These are phyloP conservation scores for Paecilomyces sp. DNA, from an alignment of 2,329 filamentous ascomycete species.

Conservation along the genomic window DNA sequence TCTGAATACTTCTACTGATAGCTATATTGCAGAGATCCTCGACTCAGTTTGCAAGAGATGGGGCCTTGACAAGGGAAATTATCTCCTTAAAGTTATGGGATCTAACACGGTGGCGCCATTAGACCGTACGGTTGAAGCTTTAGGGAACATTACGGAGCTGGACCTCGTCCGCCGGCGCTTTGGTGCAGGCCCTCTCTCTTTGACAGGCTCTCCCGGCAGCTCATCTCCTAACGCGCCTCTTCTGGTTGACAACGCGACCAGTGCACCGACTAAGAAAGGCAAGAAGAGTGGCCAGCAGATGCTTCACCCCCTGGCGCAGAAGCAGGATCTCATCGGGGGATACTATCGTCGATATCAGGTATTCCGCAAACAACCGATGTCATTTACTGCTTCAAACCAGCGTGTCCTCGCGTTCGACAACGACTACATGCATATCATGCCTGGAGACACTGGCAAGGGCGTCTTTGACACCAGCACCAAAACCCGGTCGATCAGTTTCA, in stretches of 20 bases:
- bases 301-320: constrained; percentile 42
- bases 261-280: constrained; percentile 33
- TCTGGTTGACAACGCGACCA: constrained; percentile 37
- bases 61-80: constrained; percentile 57
- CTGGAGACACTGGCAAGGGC: constrained; percentile 48
- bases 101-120: constrained; percentile 57
- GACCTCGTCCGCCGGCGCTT: constrained; percentile 58
- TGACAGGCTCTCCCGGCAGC: constrained; percentile 53
- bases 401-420: constrained; percentile 57
- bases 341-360: constrained; percentile 59
- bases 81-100: constrained; percentile 56
- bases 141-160: constrained; percentile 53
- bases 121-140: constrained; percentile 58
- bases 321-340: constrained; percentile 39
- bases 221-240: constrained; percentile 59
- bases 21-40: constrained; percentile 61
- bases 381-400: constrained; percentile 54
- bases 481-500: constrained; percentile 57
- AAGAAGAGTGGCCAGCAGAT: constrained; percentile 33
- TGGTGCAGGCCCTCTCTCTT: constrained; percentile 51
- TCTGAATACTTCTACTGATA: constrained; percentile 55
- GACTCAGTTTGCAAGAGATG: constrained; percentile 57
- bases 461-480: constrained; percentile 42
- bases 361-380: constrained; percentile 58
- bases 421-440: constrained; percentile 61